These are phyloP conservation scores for Debaryomyces robertsiae DNA, from an alignment of 1,139 yeast species.

Conservation along the genomic window DNA sequence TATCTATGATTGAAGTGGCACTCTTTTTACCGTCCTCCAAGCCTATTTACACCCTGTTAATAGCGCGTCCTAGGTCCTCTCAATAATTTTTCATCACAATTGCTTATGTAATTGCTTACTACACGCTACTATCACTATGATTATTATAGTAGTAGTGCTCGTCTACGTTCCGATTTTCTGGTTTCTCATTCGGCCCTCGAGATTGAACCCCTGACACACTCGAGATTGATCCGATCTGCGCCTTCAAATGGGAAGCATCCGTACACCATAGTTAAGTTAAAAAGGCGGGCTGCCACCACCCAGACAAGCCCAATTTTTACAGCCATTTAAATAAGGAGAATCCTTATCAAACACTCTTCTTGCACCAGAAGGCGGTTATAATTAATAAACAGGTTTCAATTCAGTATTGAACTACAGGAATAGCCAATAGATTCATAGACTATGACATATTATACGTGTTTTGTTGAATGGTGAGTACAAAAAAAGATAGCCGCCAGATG, in stretches of 20 bases:
- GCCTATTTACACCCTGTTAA: slow-evolving; percentile 10
- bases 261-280: too few relatives aligned
- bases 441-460: slow-evolving; percentile 23
- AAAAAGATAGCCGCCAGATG: neutral
- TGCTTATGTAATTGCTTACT: neutral
- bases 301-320: slow-evolving; percentile 6
- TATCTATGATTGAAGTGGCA: neutral
- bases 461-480: slow-evolving; percentile 24
- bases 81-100: slow-evolving; percentile 6
- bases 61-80: slow-evolving; percentile 5
- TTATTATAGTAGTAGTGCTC: too few relatives aligned
- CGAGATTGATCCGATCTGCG: neutral
- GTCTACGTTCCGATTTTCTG: too few relatives aligned
- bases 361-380: too few relatives aligned
- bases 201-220: neutral
- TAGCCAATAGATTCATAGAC: slow-evolving; percentile 2
- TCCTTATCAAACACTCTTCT: neutral
- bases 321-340: slow-evolving; percentile 8
- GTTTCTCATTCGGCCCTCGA: neutral
- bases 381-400: too few relatives aligned
- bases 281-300: slow-evolving; percentile 4
- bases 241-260: slow-evolving; percentile 2
- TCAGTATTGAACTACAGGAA: neutral
- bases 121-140: too few relatives aligned
- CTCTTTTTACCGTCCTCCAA: neutral